A percentile compares a stretch with the other conserved stretches of the same genome.
Conservation (phyloP, 176 grass and related monocot species). For the Aegilops sharonensis region DNA sequence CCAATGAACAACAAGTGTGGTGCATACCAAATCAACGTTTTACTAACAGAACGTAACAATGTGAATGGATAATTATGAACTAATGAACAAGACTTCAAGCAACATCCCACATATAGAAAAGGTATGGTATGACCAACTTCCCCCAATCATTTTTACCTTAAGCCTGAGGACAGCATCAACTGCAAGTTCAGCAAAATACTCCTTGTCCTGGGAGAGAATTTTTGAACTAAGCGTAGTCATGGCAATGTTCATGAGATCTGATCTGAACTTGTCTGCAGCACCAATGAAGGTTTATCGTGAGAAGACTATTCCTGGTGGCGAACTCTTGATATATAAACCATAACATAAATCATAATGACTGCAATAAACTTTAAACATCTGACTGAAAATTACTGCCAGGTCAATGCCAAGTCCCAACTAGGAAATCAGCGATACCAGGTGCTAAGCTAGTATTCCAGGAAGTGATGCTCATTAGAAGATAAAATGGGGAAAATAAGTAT, state of each 20-base stretch:
- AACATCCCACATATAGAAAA: neutral
- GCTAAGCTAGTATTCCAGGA: neutral
- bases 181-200: constrained; percentile 91
- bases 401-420: neutral
- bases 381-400: neutral
- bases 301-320: neutral
- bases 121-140: neutral
- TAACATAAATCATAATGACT: neutral
- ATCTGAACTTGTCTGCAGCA: constrained; percentile 73
- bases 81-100: neutral
- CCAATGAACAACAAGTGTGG: neutral
- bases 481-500: neutral
- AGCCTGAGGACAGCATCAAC: constrained; percentile 95
- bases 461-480: neutral
- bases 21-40: neutral
- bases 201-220: constrained; percentile 96
- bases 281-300: constrained; percentile 18
- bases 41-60: neutral
- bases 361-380: neutral
- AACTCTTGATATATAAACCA: neutral
- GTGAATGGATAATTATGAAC: neutral
- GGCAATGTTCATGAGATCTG: constrained; percentile 95
- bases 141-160: constrained; percentile 52
- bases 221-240: constrained; percentile 98
- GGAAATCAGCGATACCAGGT: neutral